Evolutionary conservation across 2,329 filamentous ascomycete species (phyloP).

Genomic region (Colletotrichum tanaceti): DNA sequence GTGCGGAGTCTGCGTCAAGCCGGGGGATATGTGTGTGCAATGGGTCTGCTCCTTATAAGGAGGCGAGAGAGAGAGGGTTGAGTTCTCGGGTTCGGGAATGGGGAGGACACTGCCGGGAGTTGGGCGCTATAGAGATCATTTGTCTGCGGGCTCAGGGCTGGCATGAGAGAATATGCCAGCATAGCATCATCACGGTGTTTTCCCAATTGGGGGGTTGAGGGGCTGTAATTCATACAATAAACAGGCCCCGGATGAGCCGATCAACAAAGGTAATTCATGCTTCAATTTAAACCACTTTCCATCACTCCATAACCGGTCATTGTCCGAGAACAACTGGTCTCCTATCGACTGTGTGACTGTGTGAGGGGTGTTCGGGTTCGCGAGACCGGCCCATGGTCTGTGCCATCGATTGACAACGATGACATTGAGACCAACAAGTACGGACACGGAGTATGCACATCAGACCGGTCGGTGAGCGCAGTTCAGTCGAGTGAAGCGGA

Average conservation of each 20-base stretch:
- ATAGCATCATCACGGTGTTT: too few relatives aligned
- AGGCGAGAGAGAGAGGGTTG: too few relatives aligned
- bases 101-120: slow-evolving; percentile 1
- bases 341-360: too few relatives aligned
- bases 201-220: too few relatives aligned
- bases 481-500: too few relatives aligned
- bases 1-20: slow-evolving; percentile 40
- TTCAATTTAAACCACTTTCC: not conserved
- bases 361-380: not conserved
- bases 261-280: not conserved
- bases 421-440: too few relatives aligned
- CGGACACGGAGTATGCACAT: too few relatives aligned
- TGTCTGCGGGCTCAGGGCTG: not conserved
- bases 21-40: slow-evolving; percentile 32
- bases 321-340: too few relatives aligned
- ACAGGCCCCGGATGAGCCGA: not conserved
- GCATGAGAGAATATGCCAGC: not conserved
- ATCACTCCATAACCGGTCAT: too few relatives aligned
- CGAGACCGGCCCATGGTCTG: not conserved
- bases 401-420: not conserved
- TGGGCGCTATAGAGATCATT: not conserved
- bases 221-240: too few relatives aligned
- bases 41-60: slow-evolving; percentile 38
- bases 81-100: not conserved
- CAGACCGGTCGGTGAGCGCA: too few relatives aligned